A percentile compares a stretch with the other conserved stretches of the same genome.
phyloP scores from a whole-genome alignment of 179 eudicot genomes.

The Spergularia azorica region DNA sequence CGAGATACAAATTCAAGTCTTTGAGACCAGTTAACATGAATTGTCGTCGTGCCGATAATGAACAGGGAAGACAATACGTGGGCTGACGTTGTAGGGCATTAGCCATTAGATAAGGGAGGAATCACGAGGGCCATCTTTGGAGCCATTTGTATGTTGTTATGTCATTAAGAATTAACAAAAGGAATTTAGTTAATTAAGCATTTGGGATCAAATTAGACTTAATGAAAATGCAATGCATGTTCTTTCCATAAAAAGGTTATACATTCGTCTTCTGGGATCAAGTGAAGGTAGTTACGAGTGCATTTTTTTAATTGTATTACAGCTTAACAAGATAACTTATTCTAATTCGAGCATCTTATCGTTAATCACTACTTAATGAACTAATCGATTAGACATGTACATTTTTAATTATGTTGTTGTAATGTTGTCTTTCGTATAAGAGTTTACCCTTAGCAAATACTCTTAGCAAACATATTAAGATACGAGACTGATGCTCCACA shows the following conservation, averaged over 20 bases:
- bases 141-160: slow-evolving; percentile 14
- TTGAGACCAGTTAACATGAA: too few relatives aligned
- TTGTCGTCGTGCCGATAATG: too few relatives aligned
- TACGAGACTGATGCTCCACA: too few relatives aligned
- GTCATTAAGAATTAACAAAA: neutral
- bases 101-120: slow-evolving; percentile 21
- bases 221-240: neutral
- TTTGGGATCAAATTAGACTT: neutral
- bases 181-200: neutral
- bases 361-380: neutral
- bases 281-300: slow-evolving; percentile 15
- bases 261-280: slow-evolving; percentile 24
- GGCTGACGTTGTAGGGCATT: neutral
- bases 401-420: too few relatives aligned
- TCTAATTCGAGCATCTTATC: slow-evolving; percentile 10
- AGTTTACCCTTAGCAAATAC: too few relatives aligned
- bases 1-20: too few relatives aligned
- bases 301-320: neutral
- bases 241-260: slow-evolving; percentile 18
- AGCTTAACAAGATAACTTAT: slow-evolving; percentile 16
- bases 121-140: slow-evolving; percentile 24
- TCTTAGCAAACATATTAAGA: too few relatives aligned
- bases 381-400: too few relatives aligned
- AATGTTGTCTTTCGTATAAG: too few relatives aligned
- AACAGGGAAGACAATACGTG: neutral